Percentiles rank a stretch among this genome's conserved stretches.
phyloP scores from a whole-genome alignment of 1,284 basidiomycete genomes.

The Boletus austroedulis region DNA sequence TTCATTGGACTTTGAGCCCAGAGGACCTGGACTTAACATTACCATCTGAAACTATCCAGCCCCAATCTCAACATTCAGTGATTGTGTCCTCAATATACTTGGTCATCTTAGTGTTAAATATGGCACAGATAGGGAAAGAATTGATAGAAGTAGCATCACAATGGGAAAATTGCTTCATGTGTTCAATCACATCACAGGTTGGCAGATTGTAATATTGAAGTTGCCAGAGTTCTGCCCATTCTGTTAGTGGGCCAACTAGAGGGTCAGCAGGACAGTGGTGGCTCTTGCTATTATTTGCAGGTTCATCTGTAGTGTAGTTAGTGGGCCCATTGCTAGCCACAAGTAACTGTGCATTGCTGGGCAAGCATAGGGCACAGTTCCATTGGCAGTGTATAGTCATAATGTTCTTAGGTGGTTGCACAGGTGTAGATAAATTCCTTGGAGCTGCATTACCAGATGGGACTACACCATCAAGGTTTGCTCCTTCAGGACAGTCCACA shows the following conservation, averaged over 20 bases:
- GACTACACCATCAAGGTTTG: too few species aligned
- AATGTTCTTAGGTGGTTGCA: background rate
- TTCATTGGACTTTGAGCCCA: too few species aligned
- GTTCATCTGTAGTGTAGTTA: background rate
- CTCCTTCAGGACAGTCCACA: too few species aligned
- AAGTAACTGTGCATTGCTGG: background rate
- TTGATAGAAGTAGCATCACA: background rate
- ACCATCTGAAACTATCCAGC: slow-evolving; percentile 3
- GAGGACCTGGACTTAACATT: too few species aligned
- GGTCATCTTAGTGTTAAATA: slow-evolving; percentile 1
- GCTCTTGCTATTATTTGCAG: background rate
- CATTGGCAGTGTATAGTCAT: background rate
- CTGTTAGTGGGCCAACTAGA: background rate
- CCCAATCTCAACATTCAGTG: background rate
- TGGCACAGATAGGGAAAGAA: background rate
- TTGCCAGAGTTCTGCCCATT: background rate
- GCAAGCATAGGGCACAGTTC: background rate
- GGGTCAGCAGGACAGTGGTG: background rate
- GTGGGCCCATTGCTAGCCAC: background rate
- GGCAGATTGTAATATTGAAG: background rate
- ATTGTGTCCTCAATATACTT: too few species aligned
- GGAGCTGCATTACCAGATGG: too few species aligned
- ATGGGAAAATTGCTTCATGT: background rate
- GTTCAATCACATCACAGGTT: too few species aligned
- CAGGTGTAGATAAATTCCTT: too few species aligned